These are phyloP conservation scores for Limonium bicolor DNA, from an alignment of 148 eudicot species.

Conservation along the genomic window DNA sequence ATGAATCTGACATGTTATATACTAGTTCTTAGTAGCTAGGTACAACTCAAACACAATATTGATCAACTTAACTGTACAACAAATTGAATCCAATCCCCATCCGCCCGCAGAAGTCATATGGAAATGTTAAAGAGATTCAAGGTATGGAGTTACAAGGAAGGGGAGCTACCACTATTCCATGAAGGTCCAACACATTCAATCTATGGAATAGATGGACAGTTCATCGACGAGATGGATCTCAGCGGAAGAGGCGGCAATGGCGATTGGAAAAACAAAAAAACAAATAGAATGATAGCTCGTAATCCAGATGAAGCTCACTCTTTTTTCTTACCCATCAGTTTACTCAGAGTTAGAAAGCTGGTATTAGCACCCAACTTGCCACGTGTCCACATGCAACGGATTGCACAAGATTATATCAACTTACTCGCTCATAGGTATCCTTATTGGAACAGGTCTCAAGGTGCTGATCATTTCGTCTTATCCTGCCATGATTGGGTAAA, in stretches of 20 bases:
- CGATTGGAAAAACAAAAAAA: too few species aligned
- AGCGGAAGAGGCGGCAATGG: too few species aligned
- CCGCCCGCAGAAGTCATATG: slow-evolving; percentile 24
- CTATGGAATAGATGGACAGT: slow-evolving; percentile 35
- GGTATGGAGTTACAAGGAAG: slow-evolving; percentile 32
- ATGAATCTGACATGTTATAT: too few species aligned
- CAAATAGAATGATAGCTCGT: slow-evolving; percentile 17
- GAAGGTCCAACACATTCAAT: slow-evolving; percentile 20
- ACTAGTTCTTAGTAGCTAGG: too few species aligned
- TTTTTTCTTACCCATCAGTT: slow-evolving; percentile 39
- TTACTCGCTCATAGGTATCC: slow-evolving; percentile 29
- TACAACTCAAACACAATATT: too few species aligned
- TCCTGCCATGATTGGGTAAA: slow-evolving; percentile 71
- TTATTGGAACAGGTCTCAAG: slow-evolving; percentile 38
- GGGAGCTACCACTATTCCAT: slow-evolving; percentile 32
- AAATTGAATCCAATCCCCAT: too few species aligned
- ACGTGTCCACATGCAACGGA: slow-evolving; percentile 20
- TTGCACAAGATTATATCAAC: slow-evolving; percentile 32
- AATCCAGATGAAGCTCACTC: slow-evolving; percentile 32
- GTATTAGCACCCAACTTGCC: slow-evolving; percentile 22
- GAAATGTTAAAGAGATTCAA: slow-evolving; percentile 40
- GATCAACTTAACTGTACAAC: too few species aligned
- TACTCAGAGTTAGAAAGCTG: slow-evolving; percentile 20
- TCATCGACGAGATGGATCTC: slow-evolving; percentile 28
- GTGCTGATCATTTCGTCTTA: slow-evolving; percentile 63